Evolutionary conservation across 176 grass and related monocot genomes (phyloP).

Genomic region (Eleusine coracana): DNA sequence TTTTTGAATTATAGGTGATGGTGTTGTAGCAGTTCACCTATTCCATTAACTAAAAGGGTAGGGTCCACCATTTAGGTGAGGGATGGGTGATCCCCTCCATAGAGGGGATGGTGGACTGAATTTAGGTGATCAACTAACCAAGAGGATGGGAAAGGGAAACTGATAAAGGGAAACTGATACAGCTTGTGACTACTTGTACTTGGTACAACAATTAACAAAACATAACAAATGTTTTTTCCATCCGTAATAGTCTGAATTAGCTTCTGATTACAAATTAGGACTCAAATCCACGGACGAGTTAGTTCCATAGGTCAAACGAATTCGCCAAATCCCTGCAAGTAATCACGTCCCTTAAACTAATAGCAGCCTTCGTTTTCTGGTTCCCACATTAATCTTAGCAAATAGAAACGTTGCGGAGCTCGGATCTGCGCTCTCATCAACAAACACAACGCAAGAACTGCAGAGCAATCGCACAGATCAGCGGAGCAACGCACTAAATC

Average conservation of each 20-base stretch:
- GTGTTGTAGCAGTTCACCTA: no score
- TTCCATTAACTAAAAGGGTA: no score
- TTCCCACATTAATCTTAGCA: background rate
- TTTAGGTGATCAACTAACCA: no score
- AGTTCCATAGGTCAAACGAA: background rate
- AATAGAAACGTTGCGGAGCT: background rate
- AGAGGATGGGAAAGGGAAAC: no score
- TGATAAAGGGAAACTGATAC: background rate
- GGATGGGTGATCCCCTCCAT: no score
- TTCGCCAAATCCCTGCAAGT: background rate
- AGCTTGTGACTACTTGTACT: background rate
- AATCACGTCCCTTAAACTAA: background rate
- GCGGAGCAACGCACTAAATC: background rate
- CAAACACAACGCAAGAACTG: background rate
- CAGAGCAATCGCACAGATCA: slow-evolving; percentile 7
- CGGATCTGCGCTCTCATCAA: slow-evolving; percentile 39
- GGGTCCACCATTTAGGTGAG: no score
- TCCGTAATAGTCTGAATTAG: background rate
- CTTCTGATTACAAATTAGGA: background rate
- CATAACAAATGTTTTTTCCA: background rate
- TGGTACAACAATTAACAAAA: background rate
- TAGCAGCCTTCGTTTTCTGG: background rate
- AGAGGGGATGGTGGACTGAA: no score
- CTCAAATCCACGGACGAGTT: background rate
- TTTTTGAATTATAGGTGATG: no score